phyloP scores from a whole-genome alignment of 352 stramenopile genomes.

The Phytophthora aleatoria region DNA sequence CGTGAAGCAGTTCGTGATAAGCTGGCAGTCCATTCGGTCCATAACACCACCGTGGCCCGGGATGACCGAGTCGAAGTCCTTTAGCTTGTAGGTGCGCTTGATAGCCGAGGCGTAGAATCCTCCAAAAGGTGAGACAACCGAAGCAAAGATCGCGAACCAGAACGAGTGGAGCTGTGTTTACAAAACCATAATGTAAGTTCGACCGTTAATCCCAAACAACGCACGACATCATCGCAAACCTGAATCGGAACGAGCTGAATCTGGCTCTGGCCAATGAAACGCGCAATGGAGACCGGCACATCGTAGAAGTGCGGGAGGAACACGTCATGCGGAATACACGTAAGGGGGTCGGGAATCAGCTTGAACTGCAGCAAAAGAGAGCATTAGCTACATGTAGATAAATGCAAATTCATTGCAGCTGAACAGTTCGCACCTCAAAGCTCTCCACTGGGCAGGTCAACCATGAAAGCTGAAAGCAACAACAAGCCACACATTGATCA shows the following conservation, averaged over 20 bases:
- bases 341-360: slow-evolving; percentile 70
- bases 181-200: neutral
- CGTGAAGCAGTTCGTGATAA: slow-evolving; percentile 95
- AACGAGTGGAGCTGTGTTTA: slow-evolving; percentile 92
- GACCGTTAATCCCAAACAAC: neutral
- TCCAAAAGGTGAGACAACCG: slow-evolving; percentile 98
- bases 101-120: slow-evolving; percentile 99
- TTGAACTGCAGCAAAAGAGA: slow-evolving; percentile 35
- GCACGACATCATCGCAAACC: neutral
- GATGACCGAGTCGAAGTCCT: slow-evolving; percentile 99
- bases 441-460: slow-evolving; percentile 93
- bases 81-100: slow-evolving; percentile 98
- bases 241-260: slow-evolving; percentile 91
- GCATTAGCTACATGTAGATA: slow-evolving; percentile 8
- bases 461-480: slow-evolving; percentile 78
- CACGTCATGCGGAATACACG: slow-evolving; percentile 64
- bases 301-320: slow-evolving; percentile 68
- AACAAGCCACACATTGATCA: slow-evolving; percentile 3
- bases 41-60: slow-evolving; percentile 97
- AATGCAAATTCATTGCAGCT: neutral
- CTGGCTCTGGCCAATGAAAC: slow-evolving; percentile 73
- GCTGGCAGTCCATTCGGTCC: slow-evolving; percentile 98
- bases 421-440: slow-evolving; percentile 47
- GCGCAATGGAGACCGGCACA: slow-evolving; percentile 77
- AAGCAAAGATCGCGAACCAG: slow-evolving; percentile 96